A percentile compares a stretch with the other conserved stretches of the same genome.
phyloP scores from a whole-genome alignment of 176 grass and related monocot genomes.

The Musa troglodytarum region DNA sequence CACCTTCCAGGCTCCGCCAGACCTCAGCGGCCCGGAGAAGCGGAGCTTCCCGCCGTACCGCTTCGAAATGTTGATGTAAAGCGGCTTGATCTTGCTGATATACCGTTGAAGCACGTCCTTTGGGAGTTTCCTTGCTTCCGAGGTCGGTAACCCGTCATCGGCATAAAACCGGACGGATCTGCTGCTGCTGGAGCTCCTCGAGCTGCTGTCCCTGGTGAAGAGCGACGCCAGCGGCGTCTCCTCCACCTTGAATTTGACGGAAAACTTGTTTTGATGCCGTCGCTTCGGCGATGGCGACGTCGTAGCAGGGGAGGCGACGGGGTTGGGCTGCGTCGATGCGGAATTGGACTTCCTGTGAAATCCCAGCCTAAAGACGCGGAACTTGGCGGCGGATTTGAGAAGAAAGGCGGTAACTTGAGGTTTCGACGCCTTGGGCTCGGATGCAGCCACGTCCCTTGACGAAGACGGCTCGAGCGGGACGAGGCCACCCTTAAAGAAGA shows the following conservation, averaged over 20 bases:
- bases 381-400: slow-evolving; percentile 9
- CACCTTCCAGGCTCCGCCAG: neutral
- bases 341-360: slow-evolving; percentile 1
- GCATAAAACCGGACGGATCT: neutral
- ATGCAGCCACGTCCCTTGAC: neutral
- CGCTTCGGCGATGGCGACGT: neutral
- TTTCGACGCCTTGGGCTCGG: neutral
- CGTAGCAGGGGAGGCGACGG: neutral
- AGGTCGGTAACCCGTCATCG: neutral
- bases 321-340: neutral
- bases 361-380: neutral
- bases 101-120: slow-evolving; percentile 12
- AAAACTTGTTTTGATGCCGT: neutral
- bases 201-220: slow-evolving; percentile 11
- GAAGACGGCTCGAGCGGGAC: slow-evolving; percentile 1
- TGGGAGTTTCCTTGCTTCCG: neutral
- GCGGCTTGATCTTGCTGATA: slow-evolving; percentile 10
- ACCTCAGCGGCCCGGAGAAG: slow-evolving; percentile 11
- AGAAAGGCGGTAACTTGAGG: slow-evolving; percentile 4
- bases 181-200: slow-evolving; percentile 8
- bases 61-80: slow-evolving; percentile 7
- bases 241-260: slow-evolving; percentile 14
- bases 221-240: neutral
- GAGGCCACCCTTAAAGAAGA: slow-evolving; percentile 5
- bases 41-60: slow-evolving; percentile 7